A percentile compares a stretch with the other conserved stretches of the same genome.
Evolutionary conservation across 257 asterid species (phyloP).

Genomic region (Fraxinus cuspidata): DNA sequence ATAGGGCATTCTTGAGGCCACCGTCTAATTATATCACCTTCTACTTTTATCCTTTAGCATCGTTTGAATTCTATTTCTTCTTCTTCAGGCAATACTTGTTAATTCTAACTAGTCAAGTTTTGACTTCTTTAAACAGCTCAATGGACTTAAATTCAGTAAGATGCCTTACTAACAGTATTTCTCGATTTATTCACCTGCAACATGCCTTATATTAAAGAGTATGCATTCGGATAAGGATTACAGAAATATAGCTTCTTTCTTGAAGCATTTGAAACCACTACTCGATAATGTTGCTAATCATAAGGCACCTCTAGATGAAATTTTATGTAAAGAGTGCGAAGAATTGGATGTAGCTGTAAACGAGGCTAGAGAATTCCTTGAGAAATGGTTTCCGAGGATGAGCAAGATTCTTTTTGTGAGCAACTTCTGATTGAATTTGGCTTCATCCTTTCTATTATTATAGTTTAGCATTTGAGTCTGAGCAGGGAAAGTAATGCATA

Average conservation of each 20-base stretch:
- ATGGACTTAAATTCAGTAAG: slow-evolving; percentile 75
- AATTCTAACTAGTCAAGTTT: slow-evolving; percentile 12
- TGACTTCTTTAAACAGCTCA: slow-evolving; percentile 44
- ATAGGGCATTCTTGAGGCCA: not conserved
- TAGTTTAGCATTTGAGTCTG: not conserved
- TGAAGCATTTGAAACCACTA: slow-evolving; percentile 74
- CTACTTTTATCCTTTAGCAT: not conserved
- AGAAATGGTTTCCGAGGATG: slow-evolving; percentile 84
- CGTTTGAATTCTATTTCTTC: not conserved
- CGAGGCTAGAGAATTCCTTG: slow-evolving; percentile 84
- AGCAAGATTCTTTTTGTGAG: slow-evolving; percentile 91
- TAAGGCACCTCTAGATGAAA: slow-evolving; percentile 50
- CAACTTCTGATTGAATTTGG: slow-evolving; percentile 19
- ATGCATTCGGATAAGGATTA: slow-evolving; percentile 75
- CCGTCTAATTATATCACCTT: not conserved
- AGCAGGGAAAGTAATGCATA: not conserved
- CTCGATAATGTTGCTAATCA: slow-evolving; percentile 58
- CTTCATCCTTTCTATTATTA: not conserved
- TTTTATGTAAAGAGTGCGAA: slow-evolving; percentile 62
- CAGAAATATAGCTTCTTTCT: slow-evolving; percentile 44
- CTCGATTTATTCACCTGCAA: slow-evolving; percentile 84
- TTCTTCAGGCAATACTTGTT: not conserved
- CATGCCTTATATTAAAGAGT: slow-evolving; percentile 52
- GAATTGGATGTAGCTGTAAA: slow-evolving; percentile 73
- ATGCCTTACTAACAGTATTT: slow-evolving; percentile 81